Evolutionary conservation across 306 rosid genomes (phyloP).

Genomic region (Nissolia schottii): DNA sequence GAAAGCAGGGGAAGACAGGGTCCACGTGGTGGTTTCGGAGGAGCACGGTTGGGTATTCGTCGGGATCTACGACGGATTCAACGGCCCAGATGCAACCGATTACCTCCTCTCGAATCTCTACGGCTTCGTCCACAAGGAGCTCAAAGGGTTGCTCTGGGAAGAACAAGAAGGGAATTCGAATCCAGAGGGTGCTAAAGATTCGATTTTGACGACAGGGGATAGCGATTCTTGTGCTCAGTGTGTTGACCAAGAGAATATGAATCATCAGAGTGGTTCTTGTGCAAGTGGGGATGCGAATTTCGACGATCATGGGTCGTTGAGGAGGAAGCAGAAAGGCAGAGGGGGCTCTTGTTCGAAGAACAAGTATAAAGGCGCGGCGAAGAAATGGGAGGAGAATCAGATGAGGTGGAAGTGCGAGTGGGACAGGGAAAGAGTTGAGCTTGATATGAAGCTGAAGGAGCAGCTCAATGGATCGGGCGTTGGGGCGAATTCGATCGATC

Average conservation of each 20-base stretch:
- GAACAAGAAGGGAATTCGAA: conserved; percentile 34
- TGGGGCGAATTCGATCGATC: conserved; percentile 37
- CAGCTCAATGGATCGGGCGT: conserved; percentile 48
- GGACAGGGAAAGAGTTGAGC: conserved; percentile 85
- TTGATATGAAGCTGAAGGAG: conserved; percentile 78
- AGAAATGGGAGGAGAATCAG: conserved; percentile 85
- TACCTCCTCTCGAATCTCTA: conserved; percentile 72
- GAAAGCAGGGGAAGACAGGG: conserved; percentile 97
- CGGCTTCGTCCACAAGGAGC: conserved; percentile 66
- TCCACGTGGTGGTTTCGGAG: conserved; percentile 93
- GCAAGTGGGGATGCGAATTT: conserved; percentile 49
- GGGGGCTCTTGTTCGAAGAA: conserved; percentile 33
- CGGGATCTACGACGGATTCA: conserved; percentile 95
- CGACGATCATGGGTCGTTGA: conserved; percentile 20
- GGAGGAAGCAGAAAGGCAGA: conserved; percentile 26
- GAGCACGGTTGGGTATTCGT: conserved; percentile 99
- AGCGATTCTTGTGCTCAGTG: conserved; percentile 47
- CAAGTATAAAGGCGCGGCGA: conserved; percentile 51
- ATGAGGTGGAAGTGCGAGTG: conserved; percentile 92
- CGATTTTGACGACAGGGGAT: conserved; percentile 1
- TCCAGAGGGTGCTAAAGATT: conserved; percentile 29
- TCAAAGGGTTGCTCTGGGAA: conserved; percentile 90
- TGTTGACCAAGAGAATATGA: conserved; percentile 46
- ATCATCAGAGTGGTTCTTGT: conserved; percentile 24
- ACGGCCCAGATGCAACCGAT: conserved; percentile 98